Evolutionary conservation across 306 rosid genomes (phyloP).

Genomic region (Abrus precatorius): DNA sequence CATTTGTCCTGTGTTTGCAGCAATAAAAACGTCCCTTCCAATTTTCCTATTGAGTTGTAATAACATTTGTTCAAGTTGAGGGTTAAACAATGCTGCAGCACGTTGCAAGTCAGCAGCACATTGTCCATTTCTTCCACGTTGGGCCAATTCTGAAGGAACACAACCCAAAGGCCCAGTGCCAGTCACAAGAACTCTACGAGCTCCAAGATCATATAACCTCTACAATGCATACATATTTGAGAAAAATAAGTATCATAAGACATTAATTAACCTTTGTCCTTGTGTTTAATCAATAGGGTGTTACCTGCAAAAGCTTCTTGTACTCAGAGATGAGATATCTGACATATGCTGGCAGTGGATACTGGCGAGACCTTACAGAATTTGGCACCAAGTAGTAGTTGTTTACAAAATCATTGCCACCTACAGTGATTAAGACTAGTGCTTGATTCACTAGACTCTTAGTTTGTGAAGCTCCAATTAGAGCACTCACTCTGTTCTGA

Average conservation of each 20-base stretch:
- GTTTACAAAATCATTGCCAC: slow-evolving; percentile 92
- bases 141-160: slow-evolving; percentile 83
- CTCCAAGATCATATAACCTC: slow-evolving; percentile 67
- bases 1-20: slow-evolving; percentile 62
- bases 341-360: slow-evolving; percentile 68
- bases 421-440: slow-evolving; percentile 68
- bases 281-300: neutral
- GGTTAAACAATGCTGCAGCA: slow-evolving; percentile 71
- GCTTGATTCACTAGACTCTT: slow-evolving; percentile 57
- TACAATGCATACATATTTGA: neutral
- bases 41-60: slow-evolving; percentile 56
- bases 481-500: slow-evolving; percentile 56
- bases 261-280: too few species aligned
- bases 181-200: slow-evolving; percentile 78
- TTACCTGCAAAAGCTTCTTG: slow-evolving; percentile 65
- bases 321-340: slow-evolving; percentile 65
- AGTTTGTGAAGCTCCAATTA: slow-evolving; percentile 59
- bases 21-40: slow-evolving; percentile 67
- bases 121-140: slow-evolving; percentile 62
- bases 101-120: slow-evolving; percentile 66
- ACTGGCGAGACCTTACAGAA: slow-evolving; percentile 82
- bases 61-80: slow-evolving; percentile 68
- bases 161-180: slow-evolving; percentile 91
- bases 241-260: too few species aligned
- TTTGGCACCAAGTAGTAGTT: slow-evolving; percentile 76